Conservation (phyloP, 164 flowering plant genomes). For the Macadamia integrifolia region DNA sequence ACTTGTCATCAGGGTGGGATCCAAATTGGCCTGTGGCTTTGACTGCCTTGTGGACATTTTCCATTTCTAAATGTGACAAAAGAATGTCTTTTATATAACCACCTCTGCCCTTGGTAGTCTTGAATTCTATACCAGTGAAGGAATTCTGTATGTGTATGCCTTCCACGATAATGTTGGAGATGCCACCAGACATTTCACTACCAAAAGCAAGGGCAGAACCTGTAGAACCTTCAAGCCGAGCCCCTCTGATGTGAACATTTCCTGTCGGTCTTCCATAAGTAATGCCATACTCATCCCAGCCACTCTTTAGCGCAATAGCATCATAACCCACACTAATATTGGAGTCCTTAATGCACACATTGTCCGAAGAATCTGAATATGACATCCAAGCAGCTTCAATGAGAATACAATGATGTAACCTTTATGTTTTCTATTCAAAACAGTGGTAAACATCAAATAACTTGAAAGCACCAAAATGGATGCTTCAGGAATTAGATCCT, state of each 20-base stretch:
- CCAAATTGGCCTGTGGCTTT: conserved; percentile 35
- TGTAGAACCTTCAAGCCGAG: conserved; percentile 32
- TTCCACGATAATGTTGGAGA: conserved; percentile 41
- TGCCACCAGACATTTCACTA: conserved; percentile 83
- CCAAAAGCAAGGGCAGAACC: conserved; percentile 65
- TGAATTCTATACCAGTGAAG: conserved; percentile 35
- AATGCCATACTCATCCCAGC: conserved; percentile 83
- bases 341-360: conserved; percentile 61
- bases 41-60: conserved; percentile 40
- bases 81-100: conserved; percentile 45
- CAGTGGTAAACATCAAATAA: too few relatives aligned
- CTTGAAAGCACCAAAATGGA: too few relatives aligned
- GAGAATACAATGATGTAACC: too few relatives aligned
- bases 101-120: conserved; percentile 54
- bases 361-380: conserved; percentile 58
- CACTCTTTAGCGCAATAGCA: conserved; percentile 63
- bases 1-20: conserved; percentile 54
- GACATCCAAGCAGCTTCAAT: neutral
- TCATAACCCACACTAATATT: conserved; percentile 57
- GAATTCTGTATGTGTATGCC: conserved; percentile 35
- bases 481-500: too few relatives aligned
- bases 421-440: too few relatives aligned
- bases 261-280: conserved; percentile 46
- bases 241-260: conserved; percentile 37
- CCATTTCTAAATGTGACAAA: conserved; percentile 38